Evolutionary conservation across 768 basidiomycete genomes (phyloP), one percentile per base, ranked within the genome.

Genomic region (Xerocomus potaroensis): DNA sequence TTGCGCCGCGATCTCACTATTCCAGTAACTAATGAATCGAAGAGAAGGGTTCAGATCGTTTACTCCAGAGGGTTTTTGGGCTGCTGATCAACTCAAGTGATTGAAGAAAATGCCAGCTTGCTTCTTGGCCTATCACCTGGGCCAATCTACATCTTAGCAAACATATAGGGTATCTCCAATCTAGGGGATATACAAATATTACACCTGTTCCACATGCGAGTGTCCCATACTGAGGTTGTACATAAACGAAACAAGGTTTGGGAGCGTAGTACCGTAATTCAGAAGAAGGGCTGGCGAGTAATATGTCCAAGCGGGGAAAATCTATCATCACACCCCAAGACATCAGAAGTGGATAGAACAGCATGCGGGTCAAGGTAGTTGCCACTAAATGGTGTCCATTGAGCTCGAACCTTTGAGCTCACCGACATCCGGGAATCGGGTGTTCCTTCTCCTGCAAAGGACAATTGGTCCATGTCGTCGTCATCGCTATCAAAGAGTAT

Each of bases 401-500:
- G 51, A 24, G 48, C 18, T n/a, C 34, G 47, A 15, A 47, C 31
- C 3, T 48, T 50, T 3, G 61, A 39, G 0, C 50, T 51, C 22
- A 51, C 36, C n/a, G 62, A 41, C 19, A 39, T 53, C 22, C 42
- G 51, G 1, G 60, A 42, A 16, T 49, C 49, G 3, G 53, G 39
- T 39, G 52, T 33, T 8, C 49, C 44, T 15, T 61, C 58, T 4
- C 53, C 66, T 31, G 69, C 68, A 59, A 78, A 80, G 33, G 65
- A 69, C 60, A 81, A 80, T 21, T 74, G 78, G 45, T 79, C 77
- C 27, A 77, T 55, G 33, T 81, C 78, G 15, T 65, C 58, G 10
- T 69, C 66, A n/a, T 67, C 67, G n/a, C n/a, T n/a, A 27, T 71
- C 71, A 42, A 79, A 80, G 43, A 78, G 75, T 0, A 69, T 65